A percentile compares a stretch with the other conserved stretches of the same genome.
Conservation (phyloP, 2,329 filamentous ascomycete genomes). For the Myotisia sp. region DNA sequence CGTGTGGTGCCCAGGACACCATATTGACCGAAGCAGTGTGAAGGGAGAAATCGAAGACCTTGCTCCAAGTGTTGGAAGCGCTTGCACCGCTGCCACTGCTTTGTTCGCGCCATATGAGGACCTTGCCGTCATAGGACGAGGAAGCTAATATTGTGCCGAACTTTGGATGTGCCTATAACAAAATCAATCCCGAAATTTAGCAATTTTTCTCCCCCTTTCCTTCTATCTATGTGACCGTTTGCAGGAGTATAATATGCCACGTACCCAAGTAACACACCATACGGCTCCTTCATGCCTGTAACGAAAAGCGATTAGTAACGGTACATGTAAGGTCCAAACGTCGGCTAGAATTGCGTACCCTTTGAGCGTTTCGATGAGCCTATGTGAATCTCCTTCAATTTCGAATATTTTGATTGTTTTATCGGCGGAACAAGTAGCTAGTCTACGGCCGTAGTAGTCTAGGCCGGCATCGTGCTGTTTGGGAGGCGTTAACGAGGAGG, state of each 20-base stretch:
- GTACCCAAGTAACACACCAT: constrained; percentile 86
- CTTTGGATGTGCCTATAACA: constrained; percentile 66
- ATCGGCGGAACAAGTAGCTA: constrained; percentile 95
- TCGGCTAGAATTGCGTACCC: constrained; percentile 44
- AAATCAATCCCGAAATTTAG: no score
- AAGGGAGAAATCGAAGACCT: constrained; percentile 81
- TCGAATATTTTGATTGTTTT: constrained; percentile 99
- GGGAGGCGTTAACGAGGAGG: no score
- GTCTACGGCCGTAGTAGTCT: constrained; percentile 91
- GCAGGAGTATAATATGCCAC: constrained; percentile 14
- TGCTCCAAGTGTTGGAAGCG: constrained; percentile 51
- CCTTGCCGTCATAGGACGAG: constrained; percentile 91
- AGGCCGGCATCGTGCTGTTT: constrained; percentile 86
- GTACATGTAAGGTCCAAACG: no score
- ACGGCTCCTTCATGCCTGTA: constrained; percentile 86
- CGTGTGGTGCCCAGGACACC: constrained; percentile 93
- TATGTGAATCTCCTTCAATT: constrained; percentile 82
- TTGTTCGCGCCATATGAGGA: constrained; percentile 96
- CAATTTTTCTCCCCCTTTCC: no score
- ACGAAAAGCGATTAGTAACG: not conserved
- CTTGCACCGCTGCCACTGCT: constrained; percentile 23
- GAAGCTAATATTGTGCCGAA: constrained; percentile 96
- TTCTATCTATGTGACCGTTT: no score
- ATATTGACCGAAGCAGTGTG: constrained; percentile 96
- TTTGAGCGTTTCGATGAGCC: constrained; percentile 82